These are phyloP conservation scores for Podaxis sp. DNA, from an alignment of 768 basidiomycete species.

Conservation along the genomic window DNA sequence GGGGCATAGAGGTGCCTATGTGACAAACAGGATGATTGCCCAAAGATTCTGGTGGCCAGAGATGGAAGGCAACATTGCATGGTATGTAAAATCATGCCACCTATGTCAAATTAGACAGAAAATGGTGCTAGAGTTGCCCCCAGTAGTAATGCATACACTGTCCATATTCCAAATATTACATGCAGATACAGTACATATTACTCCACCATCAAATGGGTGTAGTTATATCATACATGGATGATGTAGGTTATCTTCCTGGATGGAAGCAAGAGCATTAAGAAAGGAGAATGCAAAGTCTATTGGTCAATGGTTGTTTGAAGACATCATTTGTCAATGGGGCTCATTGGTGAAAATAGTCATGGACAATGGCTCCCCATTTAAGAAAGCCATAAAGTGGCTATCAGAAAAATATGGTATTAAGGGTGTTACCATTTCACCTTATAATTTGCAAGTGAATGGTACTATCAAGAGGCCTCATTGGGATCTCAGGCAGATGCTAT, in stretches of 20 bases:
- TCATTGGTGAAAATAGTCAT: conserved; percentile 34
- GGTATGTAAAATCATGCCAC: conserved; percentile 25
- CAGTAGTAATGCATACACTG: conserved; percentile 18
- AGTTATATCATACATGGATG: conserved; percentile 25
- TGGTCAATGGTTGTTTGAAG: conserved; percentile 24
- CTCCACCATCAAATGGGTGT: conserved; percentile 16
- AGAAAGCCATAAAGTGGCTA: conserved; percentile 18
- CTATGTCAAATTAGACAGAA: conserved; percentile 23
- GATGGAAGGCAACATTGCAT: conserved; percentile 21
- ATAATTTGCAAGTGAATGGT: conserved; percentile 24
- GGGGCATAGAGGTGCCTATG: conserved; percentile 25
- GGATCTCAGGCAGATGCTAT: conserved; percentile 21
- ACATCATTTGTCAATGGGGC: conserved; percentile 38
- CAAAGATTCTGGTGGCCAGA: conserved; percentile 30
- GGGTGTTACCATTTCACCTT: conserved; percentile 19
- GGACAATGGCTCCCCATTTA: conserved; percentile 33
- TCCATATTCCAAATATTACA: conserved; percentile 25
- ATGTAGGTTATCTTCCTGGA: conserved; percentile 18
- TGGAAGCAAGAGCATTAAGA: conserved; percentile 21
- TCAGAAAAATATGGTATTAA: conserved; percentile 22
- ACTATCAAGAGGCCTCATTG: conserved; percentile 21
- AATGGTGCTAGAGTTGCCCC: conserved; percentile 17
- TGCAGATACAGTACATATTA: conserved; percentile 24
- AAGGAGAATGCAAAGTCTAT: conserved; percentile 21
- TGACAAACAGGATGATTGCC: conserved; percentile 16